phyloP scores from a whole-genome alignment of 1,284 basidiomycete genomes.

The Fomitiporia mediterranea region DNA sequence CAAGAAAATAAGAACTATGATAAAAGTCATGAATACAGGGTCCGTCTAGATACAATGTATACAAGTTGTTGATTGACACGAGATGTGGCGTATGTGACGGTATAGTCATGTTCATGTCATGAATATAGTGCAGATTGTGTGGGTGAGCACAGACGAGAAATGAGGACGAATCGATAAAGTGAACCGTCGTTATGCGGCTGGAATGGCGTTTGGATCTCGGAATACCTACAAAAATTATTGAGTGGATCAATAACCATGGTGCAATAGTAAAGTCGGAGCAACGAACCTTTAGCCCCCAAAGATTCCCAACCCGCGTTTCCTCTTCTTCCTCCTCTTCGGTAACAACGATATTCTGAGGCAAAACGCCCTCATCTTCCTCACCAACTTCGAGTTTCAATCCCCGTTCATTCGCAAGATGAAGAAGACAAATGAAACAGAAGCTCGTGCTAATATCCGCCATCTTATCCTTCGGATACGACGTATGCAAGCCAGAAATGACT shows the following conservation, averaged over 20 bases:
- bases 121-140: neutral
- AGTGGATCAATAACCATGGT: neutral
- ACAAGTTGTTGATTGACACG: slow-evolving; percentile 5
- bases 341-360: slow-evolving; percentile 24
- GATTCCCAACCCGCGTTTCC: slow-evolving; percentile 57
- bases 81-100: neutral
- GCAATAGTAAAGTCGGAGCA: neutral
- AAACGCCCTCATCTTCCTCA: slow-evolving; percentile 31
- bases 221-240: slow-evolving; percentile 46
- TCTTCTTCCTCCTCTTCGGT: slow-evolving; percentile 24
- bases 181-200: slow-evolving; percentile 38
- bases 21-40: neutral
- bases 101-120: neutral
- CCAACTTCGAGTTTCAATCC: slow-evolving; percentile 75
- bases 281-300: slow-evolving; percentile 73
- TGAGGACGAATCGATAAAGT: neutral
- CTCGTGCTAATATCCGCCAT: slow-evolving; percentile 98
- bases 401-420: slow-evolving; percentile 94
- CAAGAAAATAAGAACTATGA: slow-evolving; percentile 1
- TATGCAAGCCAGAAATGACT: slow-evolving; percentile 80
- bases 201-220: slow-evolving; percentile 62
- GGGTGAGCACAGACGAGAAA: neutral
- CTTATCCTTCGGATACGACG: slow-evolving; percentile 86
- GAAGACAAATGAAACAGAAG: slow-evolving; percentile 98
- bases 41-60: slow-evolving; percentile 11